Evolutionary conservation across 2,329 filamentous ascomycete genomes (phyloP).

Genomic region (Monosporascus sp.): DNA sequence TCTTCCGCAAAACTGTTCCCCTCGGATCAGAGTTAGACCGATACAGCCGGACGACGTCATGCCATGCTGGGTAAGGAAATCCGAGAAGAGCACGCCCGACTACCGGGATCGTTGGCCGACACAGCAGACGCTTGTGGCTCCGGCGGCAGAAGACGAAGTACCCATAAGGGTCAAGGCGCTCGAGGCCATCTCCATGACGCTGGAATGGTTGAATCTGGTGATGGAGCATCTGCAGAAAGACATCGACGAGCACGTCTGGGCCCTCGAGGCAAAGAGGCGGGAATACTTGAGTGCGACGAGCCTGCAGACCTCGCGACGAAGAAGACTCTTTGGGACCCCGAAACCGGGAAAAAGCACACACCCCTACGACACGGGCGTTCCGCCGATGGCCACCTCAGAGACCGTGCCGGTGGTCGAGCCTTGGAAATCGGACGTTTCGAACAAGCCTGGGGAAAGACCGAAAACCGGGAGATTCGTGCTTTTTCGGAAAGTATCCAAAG

Average conservation of each 20-base stretch:
- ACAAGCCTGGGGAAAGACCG: not conserved
- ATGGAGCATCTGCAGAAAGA: slow-evolving; percentile 18
- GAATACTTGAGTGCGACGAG: slow-evolving; percentile 6
- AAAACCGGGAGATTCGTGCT: not conserved
- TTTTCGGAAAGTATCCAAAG: not conserved
- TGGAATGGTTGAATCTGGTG: slow-evolving; percentile 17
- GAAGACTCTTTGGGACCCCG: not conserved
- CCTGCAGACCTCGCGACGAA: not conserved
- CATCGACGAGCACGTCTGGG: slow-evolving; percentile 14
- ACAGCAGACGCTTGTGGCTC: slow-evolving; percentile 14
- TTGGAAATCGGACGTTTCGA: not conserved
- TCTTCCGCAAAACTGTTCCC: no score
- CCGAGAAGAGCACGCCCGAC: slow-evolving; percentile 11
- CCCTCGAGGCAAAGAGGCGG: slow-evolving; percentile 11
- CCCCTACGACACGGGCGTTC: slow-evolving; percentile 24
- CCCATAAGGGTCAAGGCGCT: slow-evolving; percentile 14
- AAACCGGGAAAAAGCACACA: slow-evolving; percentile 24
- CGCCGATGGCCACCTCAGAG: not conserved
- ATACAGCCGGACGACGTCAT: not conserved
- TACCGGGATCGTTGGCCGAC: slow-evolving; percentile 26
- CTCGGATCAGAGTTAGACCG: no score
- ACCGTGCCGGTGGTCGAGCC: not conserved
- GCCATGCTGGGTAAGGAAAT: slow-evolving; percentile 1
- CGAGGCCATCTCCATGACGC: slow-evolving; percentile 10
- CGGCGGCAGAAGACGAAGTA: not conserved